Base-by-base conservation (phyloP, 2,329 filamentous ascomycete species). In the Diaporthe citrichinensis region DNA sequence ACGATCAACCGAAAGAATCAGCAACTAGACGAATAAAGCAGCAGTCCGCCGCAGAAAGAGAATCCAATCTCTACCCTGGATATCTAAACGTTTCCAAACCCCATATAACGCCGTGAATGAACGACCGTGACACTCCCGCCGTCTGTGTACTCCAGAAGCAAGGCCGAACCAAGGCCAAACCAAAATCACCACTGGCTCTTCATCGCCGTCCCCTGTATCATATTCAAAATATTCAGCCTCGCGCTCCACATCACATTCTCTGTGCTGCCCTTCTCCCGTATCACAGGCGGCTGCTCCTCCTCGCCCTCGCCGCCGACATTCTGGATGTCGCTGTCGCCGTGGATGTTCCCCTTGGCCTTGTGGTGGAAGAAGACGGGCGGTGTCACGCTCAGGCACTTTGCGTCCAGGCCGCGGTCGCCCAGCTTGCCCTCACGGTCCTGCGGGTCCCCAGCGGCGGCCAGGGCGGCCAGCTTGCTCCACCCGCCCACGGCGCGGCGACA, bases 241-340 rank as follows among this genome's bases (percentile, higher is more conserved):
- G 82, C 80, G 71, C 82, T 83, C 81, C 80, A 82, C 67, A 84
- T 79, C 49, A 84, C 82, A 46, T 82, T 82, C 74, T 83, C 82
- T 4, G 81, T 84, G n/a, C 71, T 77, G 0, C 80, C 82, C 61
- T 81, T 83, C 71, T 83, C 79, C 17, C 81, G 77, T 2, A 79
- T 41, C 46, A 71, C 62, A 17, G 73, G 75, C 25, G 73, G 67
- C 53, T 55, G 44, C 28, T 51, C 58, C 34, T 76, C 55, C 20
- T 78, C 74, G 5, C 73, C 78, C n/a, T 51, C 71, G 12, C 78
- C 78, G 1, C 76, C 75, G 3, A 78, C 76, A 1, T 73, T 76
- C 71, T 82, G 79, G 14, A 84, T 83, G 74, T 83, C 81, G 73
- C 80, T 83, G 53, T 84, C 82, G 17, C 78, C 79, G 10, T 75